Evolutionary conservation across 345 rosid genomes (phyloP), one percentile per base, ranked within the genome.

Genomic region (Lepidium sativum): DNA sequence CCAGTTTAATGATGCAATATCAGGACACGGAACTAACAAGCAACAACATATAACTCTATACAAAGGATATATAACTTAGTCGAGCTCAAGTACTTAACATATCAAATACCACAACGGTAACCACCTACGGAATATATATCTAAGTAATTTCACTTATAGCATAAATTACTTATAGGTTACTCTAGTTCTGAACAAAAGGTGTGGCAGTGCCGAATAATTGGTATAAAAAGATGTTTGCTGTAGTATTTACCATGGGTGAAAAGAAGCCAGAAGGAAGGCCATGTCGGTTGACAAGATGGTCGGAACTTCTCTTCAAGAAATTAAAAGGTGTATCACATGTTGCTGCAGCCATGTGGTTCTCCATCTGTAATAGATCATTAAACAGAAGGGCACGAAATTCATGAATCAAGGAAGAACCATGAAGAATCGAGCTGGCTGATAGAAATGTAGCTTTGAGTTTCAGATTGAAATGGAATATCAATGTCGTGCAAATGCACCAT

Each of bases 171-270:
- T 54, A 14, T 23, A 31, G 53, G 39, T 42, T 25, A 23, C 49
- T 9, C 7, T 23, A 35, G 27, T 48, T 68, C 13, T 37, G 40
- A 49, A 57, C 8, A 57, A 54, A 56, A 55, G 48, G 37, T 40
- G 13, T 34, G 42, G 53, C 39, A 58, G 47, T 15, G n/a, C 50
- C 35, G 49, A 34, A 42, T 10, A 16, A 16, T 39, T 20, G 13
- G 31, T 25, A 35, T 13, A 58, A 18, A 31, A 54, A 17, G 68
- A 66, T 65, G 57, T 25, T 9, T 50, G 54, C 37, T 58, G 27
- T 13, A 27, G 27, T 14, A 40, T 60, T 65, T 84, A 88, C 98
- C 96, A 83, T 80, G 52, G 71, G 58, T 38, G 80, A 72, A 75
- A 80, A 73, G 79, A 70, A 81, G 18, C 73, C 33, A 52, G 89